Base-by-base conservation (phyloP, 345 rosid genomes). In the Lumnitzera littorea region DNA sequence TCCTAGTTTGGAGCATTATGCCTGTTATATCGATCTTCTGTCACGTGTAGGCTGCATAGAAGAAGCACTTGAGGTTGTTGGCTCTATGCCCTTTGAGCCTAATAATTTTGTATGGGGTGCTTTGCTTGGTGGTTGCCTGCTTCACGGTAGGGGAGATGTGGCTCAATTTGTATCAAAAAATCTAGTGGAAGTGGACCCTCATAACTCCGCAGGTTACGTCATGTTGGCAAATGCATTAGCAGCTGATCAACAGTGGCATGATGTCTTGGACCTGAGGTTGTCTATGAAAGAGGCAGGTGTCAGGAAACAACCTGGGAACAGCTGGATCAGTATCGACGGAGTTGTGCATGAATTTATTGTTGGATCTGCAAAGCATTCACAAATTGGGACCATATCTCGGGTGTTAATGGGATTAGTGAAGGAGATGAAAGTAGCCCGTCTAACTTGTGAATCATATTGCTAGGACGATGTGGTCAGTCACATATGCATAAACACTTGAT, bases 61-160 rank as follows among this genome's bases (percentile, higher is more conserved):
- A 52, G 83, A 75, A 72, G 83, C 80, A 47, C 55, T 75, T 17
- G 48, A 51, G 27, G 71, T 74, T 53, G 69, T 58, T 56, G 59
- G 55, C 25, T 72, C 80, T 2, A 75, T 78, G 83, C 77, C 83
- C 53, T 75, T 57, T 53, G 63, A 72, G 50, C 78, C 80, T 43
- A 78, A 75, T 49, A 67, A 78, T 53, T 61, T 75, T 36, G 77
- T 78, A 20, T 78, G 83, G 83, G 80, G 83, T 12, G 69, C 78
- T 52, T 55, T 77, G 62, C 82, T 77, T n/a, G 74, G 78, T 17
- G 80, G 83, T 56, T 75, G 80, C 54, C 31, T 75, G 63, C 75
- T 75, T 63, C 80, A 78, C 29, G 66, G 64, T 47, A 67, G 75
- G 60, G 43, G 57, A 46, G 77, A 75, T 43, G 31, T 72, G 46